Evolutionary conservation across 805 yeast species (phyloP).

Genomic region (Hyphopichia homilentoma): DNA sequence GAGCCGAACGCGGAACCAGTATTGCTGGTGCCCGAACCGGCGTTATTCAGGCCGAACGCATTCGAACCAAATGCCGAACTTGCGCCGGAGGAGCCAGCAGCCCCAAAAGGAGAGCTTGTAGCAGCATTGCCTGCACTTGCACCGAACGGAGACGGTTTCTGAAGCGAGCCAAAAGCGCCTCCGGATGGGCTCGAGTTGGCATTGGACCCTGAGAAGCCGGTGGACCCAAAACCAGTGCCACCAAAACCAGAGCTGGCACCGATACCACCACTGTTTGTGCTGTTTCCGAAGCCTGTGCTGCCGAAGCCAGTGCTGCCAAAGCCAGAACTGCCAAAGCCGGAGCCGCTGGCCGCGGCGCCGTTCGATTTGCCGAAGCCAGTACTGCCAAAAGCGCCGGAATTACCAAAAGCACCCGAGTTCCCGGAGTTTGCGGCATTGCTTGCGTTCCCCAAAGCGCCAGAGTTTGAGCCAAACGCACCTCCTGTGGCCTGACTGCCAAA

Average conservation of each 20-base stretch:
- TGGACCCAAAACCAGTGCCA: slow-evolving; percentile 7
- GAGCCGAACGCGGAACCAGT: slow-evolving; percentile 18
- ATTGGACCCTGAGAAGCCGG: slow-evolving; percentile 6
- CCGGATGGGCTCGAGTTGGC: slow-evolving; percentile 15
- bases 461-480: slow-evolving; percentile 1
- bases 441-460: slow-evolving; percentile 1
- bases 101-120: background rate
- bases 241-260: slow-evolving; percentile 7
- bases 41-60: too few species aligned
- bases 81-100: background rate
- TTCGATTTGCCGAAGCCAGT: too few species aligned
- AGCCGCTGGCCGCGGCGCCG: too few species aligned
- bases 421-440: slow-evolving; percentile 7
- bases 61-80: slow-evolving; percentile 1
- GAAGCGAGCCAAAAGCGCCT: slow-evolving; percentile 2
- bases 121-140: slow-evolving; percentile 1
- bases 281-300: slow-evolving; percentile 7
- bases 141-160: background rate
- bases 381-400: too few species aligned
- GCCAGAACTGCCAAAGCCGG: too few species aligned
- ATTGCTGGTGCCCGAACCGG: too few species aligned
- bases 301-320: too few species aligned
- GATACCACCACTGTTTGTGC: slow-evolving; percentile 2
- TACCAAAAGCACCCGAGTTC: too few species aligned
- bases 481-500: slow-evolving; percentile 2